Percentiles rank a stretch among this genome's conserved stretches.
These are phyloP conservation scores for Plantago major DNA, from an alignment of 257 asterid species.

Conservation along the genomic window DNA sequence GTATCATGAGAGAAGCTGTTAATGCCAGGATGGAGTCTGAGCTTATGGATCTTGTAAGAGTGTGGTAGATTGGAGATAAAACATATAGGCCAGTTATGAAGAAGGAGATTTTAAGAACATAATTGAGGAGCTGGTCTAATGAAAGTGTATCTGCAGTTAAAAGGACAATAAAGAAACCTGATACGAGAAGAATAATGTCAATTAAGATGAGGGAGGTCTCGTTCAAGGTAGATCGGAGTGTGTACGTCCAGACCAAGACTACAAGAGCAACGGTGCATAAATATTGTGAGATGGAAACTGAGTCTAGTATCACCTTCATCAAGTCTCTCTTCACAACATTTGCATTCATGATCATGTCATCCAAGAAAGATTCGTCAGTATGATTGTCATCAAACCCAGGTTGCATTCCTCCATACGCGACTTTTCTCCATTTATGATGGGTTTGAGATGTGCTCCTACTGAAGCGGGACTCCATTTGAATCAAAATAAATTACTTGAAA, in stretches of 20 bases:
- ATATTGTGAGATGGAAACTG: constrained; percentile 84
- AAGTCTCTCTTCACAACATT: constrained; percentile 85
- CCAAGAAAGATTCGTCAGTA: constrained; percentile 83
- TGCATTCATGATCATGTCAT: constrained; percentile 95
- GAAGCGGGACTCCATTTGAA: constrained; percentile 40
- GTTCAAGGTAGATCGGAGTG: constrained; percentile 55
- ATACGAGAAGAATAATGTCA: constrained; percentile 58
- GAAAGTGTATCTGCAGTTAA: constrained; percentile 65
- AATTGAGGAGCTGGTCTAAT: constrained; percentile 45
- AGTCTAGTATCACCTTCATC: constrained; percentile 74
- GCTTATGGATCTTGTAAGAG: constrained; percentile 84
- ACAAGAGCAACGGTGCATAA: constrained; percentile 81
- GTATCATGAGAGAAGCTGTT: constrained; percentile 52
- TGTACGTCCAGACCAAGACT: constrained; percentile 79
- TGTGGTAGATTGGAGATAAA: constrained; percentile 78
- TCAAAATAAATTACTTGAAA: not conserved
- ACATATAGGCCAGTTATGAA: constrained; percentile 70
- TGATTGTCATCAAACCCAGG: constrained; percentile 90
- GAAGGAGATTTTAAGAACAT: constrained; percentile 58
- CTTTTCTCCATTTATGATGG: constrained; percentile 66
- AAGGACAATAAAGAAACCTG: constrained; percentile 61
- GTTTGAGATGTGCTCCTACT: constrained; percentile 36
- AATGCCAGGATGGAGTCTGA: constrained; percentile 92
- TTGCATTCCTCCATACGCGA: constrained; percentile 92
- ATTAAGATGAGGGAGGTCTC: constrained; percentile 62